phyloP scores from a whole-genome alignment of 1,139 yeast genomes.

The Suhomyces panamericanus region DNA sequence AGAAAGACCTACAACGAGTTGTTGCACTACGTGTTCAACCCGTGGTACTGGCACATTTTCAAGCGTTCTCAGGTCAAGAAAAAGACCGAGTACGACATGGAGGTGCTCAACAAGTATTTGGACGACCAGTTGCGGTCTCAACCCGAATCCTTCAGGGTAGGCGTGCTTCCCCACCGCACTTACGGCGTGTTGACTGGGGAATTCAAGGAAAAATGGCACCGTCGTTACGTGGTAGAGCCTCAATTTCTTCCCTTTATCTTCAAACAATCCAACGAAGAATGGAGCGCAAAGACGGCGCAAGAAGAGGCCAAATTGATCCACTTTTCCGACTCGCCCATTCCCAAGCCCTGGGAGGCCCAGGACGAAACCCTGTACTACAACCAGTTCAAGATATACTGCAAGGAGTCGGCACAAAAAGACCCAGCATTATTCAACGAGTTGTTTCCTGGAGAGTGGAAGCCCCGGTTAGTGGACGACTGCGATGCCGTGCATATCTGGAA shows the following conservation, averaged over 20 bases:
- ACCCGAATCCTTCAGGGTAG: slow-evolving; percentile 25
- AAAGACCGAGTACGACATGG: slow-evolving; percentile 49
- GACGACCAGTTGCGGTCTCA: slow-evolving; percentile 17
- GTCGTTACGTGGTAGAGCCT: slow-evolving; percentile 30
- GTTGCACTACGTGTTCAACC: slow-evolving; percentile 30
- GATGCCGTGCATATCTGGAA: slow-evolving; percentile 37
- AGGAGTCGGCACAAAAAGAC: slow-evolving; percentile 15
- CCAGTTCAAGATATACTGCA: slow-evolving; percentile 29
- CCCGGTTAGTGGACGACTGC: slow-evolving; percentile 35
- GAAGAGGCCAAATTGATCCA: slow-evolving; percentile 33
- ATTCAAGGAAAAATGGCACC: slow-evolving; percentile 34
- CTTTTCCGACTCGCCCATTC: slow-evolving; percentile 48
- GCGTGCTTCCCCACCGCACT: slow-evolving; percentile 45
- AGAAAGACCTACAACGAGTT: slow-evolving; percentile 27
- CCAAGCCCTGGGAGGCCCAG: slow-evolving; percentile 46
- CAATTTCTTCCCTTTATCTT: slow-evolving; percentile 33
- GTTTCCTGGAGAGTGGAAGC: slow-evolving; percentile 28
- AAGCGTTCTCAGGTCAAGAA: slow-evolving; percentile 23
- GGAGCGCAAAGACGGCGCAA: slow-evolving; percentile 30
- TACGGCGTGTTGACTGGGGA: slow-evolving; percentile 54
- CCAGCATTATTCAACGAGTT: slow-evolving; percentile 16
- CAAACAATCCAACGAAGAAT: slow-evolving; percentile 22
- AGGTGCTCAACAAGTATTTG: slow-evolving; percentile 42
- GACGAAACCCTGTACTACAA: slow-evolving; percentile 23
- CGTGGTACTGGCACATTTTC: slow-evolving; percentile 33